Evolutionary conservation across 1,284 basidiomycete genomes (phyloP).

Genomic region (Violaceomyces palustris): DNA sequence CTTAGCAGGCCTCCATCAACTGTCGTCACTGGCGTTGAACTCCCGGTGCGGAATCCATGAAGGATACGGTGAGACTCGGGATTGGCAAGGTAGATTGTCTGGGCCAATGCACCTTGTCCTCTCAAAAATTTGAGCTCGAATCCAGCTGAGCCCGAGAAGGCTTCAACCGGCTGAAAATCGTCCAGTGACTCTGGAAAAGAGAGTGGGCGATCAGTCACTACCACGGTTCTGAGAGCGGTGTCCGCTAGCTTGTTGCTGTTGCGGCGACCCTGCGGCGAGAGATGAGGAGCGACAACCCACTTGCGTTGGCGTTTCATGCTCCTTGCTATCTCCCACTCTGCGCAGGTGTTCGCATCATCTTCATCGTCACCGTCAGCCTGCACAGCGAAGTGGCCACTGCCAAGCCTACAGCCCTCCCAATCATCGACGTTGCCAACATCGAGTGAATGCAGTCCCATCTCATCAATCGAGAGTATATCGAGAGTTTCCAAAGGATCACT

Average conservation of each 20-base stretch:
- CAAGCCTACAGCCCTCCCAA: slow-evolving; percentile 36
- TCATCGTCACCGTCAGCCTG: slow-evolving; percentile 4
- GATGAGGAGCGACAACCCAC: slow-evolving; percentile 40
- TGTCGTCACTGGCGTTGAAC: not conserved
- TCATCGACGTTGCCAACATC: slow-evolving; percentile 40
- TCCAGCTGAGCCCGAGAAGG: slow-evolving; percentile 29
- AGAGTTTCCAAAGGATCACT: slow-evolving; percentile 33
- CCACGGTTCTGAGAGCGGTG: slow-evolving; percentile 16
- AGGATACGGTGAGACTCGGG: slow-evolving; percentile 29
- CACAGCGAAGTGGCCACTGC: not conserved
- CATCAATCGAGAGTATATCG: slow-evolving; percentile 42
- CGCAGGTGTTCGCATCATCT: slow-evolving; percentile 1
- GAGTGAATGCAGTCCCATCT: slow-evolving; percentile 44
- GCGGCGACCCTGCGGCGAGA: slow-evolving; percentile 1
- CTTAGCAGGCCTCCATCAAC: not conserved
- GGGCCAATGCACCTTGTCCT: slow-evolving; percentile 12
- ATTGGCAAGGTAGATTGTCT: slow-evolving; percentile 25
- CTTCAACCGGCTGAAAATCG: not conserved
- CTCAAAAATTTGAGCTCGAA: slow-evolving; percentile 37
- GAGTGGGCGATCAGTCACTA: slow-evolving; percentile 30
- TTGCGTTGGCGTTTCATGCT: slow-evolving; percentile 27
- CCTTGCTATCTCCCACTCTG: slow-evolving; percentile 32
- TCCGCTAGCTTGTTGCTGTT: not conserved
- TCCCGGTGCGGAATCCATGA: slow-evolving; percentile 5
- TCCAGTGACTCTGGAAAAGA: slow-evolving; percentile 1